Conservation (phyloP, 129 eudicot species). For the Tagetes patula region DNA sequence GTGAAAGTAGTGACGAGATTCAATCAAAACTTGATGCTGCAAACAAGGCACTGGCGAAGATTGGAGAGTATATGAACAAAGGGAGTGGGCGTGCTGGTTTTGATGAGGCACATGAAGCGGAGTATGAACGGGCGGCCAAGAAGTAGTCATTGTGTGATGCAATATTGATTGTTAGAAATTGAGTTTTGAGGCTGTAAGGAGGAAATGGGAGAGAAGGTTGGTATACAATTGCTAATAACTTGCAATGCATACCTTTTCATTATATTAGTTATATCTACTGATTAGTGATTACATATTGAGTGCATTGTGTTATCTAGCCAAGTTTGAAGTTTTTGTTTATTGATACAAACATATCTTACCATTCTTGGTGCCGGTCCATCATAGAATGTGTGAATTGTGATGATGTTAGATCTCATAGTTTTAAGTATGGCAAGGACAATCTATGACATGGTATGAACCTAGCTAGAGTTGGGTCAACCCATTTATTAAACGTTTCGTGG, state of each 20-base stretch:
- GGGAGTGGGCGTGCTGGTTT: not conserved
- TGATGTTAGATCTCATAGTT: not conserved
- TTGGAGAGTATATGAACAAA: conserved; percentile 14
- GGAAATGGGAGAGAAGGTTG: not conserved
- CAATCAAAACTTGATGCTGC: conserved; percentile 65
- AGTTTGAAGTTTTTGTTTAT: too few species aligned
- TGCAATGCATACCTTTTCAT: not conserved
- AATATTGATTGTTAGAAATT: not conserved
- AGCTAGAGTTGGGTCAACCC: too few species aligned
- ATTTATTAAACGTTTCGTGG: not conserved
- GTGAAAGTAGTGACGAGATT: conserved; percentile 43
- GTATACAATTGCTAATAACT: not conserved
- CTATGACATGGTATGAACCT: too few species aligned
- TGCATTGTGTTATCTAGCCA: too few species aligned
- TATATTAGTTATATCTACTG: too few species aligned
- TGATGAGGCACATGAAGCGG: not conserved
- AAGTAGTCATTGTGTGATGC: not conserved
- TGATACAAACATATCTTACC: too few species aligned
- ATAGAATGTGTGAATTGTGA: not conserved
- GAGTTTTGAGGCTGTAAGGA: not conserved
- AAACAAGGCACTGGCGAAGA: conserved; percentile 53
- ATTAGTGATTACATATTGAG: too few species aligned
- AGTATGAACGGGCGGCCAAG: not conserved
- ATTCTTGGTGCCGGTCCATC: not conserved
- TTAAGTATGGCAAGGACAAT: not conserved